Evolutionary conservation across 2,329 filamentous ascomycete species (phyloP), one percentile per base, ranked within the genome.

Genomic region (Ophiostoma triangulosporum): DNA sequence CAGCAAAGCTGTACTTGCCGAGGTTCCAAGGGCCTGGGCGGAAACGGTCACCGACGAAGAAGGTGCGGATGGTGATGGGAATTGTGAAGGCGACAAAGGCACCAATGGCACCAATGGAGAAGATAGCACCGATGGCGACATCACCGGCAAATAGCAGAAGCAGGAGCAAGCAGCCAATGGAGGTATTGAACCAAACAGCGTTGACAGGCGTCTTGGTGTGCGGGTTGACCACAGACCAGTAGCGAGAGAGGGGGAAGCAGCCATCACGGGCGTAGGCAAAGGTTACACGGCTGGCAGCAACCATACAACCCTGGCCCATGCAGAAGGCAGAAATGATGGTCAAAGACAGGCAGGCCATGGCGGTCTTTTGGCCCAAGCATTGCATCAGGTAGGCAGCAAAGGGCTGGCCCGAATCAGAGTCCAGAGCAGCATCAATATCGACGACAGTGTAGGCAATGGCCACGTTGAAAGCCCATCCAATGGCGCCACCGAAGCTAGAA

Each of bases 241-340:
- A 71, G 0, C 66, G 66, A 5, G 77, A 81, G 6, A 78, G 62
- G 0, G 83, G 83, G 62, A 87, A 84, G 63, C 80, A 84, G 60
- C 79, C 82, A 61, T 87, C 83, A 32, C 84, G 79, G 17, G 83
- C 82, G 65, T 87, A 87, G 15, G 83, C 83, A 61, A 84, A 88
- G 1, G 81, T 84, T 45, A 86, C 83, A 48, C 84, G 75, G 22
- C 77, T 83, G 6, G 72, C 72, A 11, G 72, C 70, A 12, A 87
- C 77, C 79, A 85, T 86, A 63, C 81, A 84, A 1, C 81, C 83
- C 64, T 86, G 82, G 6, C 83, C 83, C 79, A 86, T 86, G 38
- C 75, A 78, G 62, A 86, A 86, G 2, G 80, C 78, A 55, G 81
- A 83, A 38, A 86, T 70, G 58, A 86, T 84, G 2, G 82, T 86